These are phyloP conservation scores for Colletotrichum sp. DNA, from an alignment of 2,329 filamentous ascomycete genomes.

Conservation along the genomic window DNA sequence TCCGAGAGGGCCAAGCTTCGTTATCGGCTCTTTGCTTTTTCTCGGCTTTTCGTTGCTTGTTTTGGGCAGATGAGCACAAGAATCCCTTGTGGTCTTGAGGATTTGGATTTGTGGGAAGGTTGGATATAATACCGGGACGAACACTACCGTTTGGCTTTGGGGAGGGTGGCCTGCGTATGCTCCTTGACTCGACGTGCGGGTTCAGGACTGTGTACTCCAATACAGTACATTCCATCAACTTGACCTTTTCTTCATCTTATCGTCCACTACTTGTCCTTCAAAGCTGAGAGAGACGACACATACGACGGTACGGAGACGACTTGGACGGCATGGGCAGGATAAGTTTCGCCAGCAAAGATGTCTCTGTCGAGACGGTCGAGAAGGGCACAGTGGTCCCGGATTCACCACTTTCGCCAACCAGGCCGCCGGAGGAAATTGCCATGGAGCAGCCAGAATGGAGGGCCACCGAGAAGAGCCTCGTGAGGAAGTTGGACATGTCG, in stretches of 20 bases:
- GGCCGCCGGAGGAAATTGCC: neutral
- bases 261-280: neutral
- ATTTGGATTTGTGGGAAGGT: neutral
- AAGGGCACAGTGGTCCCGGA: neutral
- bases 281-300: neutral
- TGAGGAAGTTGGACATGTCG: conserved; percentile 29
- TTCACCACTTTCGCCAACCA: neutral
- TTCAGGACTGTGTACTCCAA: neutral
- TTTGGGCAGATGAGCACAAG: neutral
- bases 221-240: neutral
- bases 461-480: conserved; percentile 17
- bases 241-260: neutral
- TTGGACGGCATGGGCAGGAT: neutral
- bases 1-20: neutral
- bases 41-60: neutral
- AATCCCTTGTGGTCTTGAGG: neutral
- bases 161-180: neutral
- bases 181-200: neutral
- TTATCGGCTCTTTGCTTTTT: neutral
- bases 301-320: neutral
- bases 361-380: neutral
- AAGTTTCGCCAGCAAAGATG: neutral
- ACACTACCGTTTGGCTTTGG: neutral
- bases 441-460: conserved; percentile 11
- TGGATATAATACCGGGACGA: neutral